Base-by-base conservation (phyloP, 2,329 filamentous ascomycete species). In the Penicillium griseofulvum region DNA sequence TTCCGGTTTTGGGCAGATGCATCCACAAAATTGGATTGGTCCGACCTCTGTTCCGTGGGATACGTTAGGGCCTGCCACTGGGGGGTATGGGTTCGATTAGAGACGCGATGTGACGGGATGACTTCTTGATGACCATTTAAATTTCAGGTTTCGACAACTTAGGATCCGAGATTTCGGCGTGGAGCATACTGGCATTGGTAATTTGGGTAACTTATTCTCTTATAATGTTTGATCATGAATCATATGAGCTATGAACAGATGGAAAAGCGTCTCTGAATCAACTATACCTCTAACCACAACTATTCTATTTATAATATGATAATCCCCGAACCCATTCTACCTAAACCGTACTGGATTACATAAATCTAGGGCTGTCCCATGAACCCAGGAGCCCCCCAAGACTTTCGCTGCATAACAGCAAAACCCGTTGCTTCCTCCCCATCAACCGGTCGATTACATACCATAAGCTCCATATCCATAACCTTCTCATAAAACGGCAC, bases 11-110 rank as follows among this genome's bases (percentile, higher is more conserved):
- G 59, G 61, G 2, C 66, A 68, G 26, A 57, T 73, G 29, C 66
- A 72, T 34, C 65, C 69, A 9, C 68, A 72, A 44, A 68, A 70
- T 39, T 72, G 71, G 71, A 53, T 73, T n/a, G 62, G 58, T 16
- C 64, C 70, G 12, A 59, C 65, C 7, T 67, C 67, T 12, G 56
- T 71, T 16, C 63, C 66, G 12, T 71, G 69, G 68, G 66, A 69
- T 34, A 46, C 60, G 2, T 11, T 65, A 7, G 55, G 60, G 8
- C 26, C 60, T 16, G 49, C 54, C 0, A 54, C 59, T 42, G 59
- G 55, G 16, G 56, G 58, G 5, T 63, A 51, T 41, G 49, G 50
- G 1, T 64, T 57, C 22, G 61, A 61, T 24, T 45, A 55, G 19
- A 39, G 45, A 56, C 22, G 34, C 26, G 33, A 26, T 14, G 11